Evolutionary conservation across 495 filamentous ascomycete species (phyloP).

Genomic region (Hypoxylon fuscum): DNA sequence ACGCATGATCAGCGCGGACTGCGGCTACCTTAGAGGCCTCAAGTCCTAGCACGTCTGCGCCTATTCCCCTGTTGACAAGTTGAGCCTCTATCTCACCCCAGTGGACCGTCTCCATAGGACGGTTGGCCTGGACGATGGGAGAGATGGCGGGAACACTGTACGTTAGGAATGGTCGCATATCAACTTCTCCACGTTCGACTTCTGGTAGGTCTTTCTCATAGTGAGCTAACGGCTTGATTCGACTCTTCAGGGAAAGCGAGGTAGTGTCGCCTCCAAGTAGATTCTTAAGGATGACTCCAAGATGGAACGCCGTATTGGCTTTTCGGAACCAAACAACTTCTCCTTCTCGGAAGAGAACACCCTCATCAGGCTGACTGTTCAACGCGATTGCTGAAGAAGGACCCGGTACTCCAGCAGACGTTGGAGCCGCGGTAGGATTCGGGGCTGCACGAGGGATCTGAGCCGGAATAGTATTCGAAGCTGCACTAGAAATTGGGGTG

Average conservation of each 20-base stretch:
- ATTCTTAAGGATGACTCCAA: conserved; percentile 15
- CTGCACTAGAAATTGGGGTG: too few species aligned
- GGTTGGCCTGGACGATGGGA: conserved; percentile 22
- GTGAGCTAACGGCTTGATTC: conserved; percentile 35
- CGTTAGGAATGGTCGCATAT: conserved; percentile 58
- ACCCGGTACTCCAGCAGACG: conserved; percentile 3
- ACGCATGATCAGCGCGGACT: conserved; percentile 50
- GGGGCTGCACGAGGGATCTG: not conserved
- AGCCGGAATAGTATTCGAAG: conserved; percentile 4
- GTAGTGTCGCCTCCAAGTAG: conserved; percentile 28
- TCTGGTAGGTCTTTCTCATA: conserved; percentile 18
- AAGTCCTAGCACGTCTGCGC: conserved; percentile 47
- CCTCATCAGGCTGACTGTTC: conserved; percentile 15
- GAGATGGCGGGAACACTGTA: conserved; percentile 51
- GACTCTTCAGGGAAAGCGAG: conserved; percentile 3
- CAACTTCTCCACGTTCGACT: conserved; percentile 41
- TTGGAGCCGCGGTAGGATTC: not conserved
- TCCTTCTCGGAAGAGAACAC: conserved; percentile 49
- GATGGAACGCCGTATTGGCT: conserved; percentile 5
- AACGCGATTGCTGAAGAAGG: conserved; percentile 11
- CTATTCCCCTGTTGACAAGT: too few species aligned
- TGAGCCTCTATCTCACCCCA: conserved; percentile 41
- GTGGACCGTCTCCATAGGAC: conserved; percentile 39
- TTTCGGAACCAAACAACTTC: conserved; percentile 56
- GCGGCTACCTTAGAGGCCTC: conserved; percentile 59